phyloP scores from a whole-genome alignment of 2,329 filamentous ascomycete species.

The Scedosporium dehoogii region DNA sequence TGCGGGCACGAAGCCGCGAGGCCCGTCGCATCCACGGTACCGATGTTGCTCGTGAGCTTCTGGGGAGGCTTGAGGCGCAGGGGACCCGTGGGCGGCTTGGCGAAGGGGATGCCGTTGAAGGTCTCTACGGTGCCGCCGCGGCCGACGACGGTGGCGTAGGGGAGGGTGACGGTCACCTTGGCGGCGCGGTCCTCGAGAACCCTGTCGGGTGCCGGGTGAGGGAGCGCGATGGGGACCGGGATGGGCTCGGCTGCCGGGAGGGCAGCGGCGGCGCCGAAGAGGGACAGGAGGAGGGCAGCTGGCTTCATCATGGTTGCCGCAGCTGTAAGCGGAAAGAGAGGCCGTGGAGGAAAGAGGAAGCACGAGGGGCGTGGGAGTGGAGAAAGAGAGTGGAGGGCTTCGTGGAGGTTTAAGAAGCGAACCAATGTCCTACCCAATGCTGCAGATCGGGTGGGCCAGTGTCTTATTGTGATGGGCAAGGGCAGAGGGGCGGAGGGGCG shows the following conservation, averaged over 20 bases:
- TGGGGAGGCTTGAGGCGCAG: constrained; percentile 52
- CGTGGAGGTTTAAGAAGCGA: not conserved
- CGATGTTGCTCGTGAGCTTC: constrained; percentile 35
- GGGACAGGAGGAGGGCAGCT: not conserved
- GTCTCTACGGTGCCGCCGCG: constrained; percentile 33
- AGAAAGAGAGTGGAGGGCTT: not conserved
- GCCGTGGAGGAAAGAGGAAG: not conserved
- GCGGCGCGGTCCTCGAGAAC: constrained; percentile 2
- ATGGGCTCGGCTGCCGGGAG: not conserved
- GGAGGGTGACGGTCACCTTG: constrained; percentile 11
- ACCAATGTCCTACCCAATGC: not conserved
- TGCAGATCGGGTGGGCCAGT: not conserved
- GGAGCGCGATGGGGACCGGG: not conserved
- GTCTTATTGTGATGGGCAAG: not conserved
- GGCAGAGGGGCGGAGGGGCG: not conserved
- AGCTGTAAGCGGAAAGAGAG: not conserved
- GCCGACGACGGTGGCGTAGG: constrained; percentile 14
- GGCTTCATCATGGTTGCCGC: not conserved
- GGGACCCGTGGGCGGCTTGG: constrained; percentile 45
- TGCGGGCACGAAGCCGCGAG: constrained; percentile 47
- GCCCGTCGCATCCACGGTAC: constrained; percentile 40
- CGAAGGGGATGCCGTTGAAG: constrained; percentile 56
- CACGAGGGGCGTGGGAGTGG: too few species aligned
- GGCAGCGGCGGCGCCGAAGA: constrained; percentile 1
- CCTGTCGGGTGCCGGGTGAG: not conserved